Percentiles rank a stretch among this genome's conserved stretches.
These are phyloP conservation scores for Alisma plantagoaquatica DNA, from an alignment of 106 monocot species.

Conservation along the genomic window DNA sequence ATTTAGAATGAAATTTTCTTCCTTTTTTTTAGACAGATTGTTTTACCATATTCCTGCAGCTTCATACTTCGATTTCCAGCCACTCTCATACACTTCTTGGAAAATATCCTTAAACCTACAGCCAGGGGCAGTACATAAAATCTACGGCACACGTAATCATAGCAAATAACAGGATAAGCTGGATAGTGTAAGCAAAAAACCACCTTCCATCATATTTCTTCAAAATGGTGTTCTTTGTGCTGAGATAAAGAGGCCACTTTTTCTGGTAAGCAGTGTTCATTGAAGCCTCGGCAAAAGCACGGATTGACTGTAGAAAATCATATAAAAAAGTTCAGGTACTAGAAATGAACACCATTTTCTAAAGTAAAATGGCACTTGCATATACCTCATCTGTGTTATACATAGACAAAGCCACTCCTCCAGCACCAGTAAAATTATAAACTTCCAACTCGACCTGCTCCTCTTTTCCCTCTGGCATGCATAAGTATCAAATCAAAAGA, in stretches of 20 bases:
- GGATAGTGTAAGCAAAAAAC: too few species aligned
- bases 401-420: conserved; percentile 90
- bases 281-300: conserved; percentile 91
- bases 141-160: too few species aligned
- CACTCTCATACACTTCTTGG: conserved; percentile 80
- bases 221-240: conserved; percentile 97
- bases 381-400: conserved; percentile 96
- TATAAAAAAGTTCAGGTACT: too few species aligned
- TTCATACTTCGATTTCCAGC: conserved; percentile 81
- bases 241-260: conserved; percentile 93
- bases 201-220: conserved; percentile 99
- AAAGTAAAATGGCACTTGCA: background rate
- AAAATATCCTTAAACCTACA: conserved; percentile 96
- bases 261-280: conserved; percentile 88
- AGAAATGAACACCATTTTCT: background rate
- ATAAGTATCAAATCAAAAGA: too few species aligned
- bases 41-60: conserved; percentile 83
- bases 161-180: too few species aligned
- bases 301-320: conserved; percentile 51
- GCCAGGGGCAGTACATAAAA: too few species aligned
- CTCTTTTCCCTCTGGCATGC: conserved; percentile 76
- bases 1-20: too few species aligned
- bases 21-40: too few species aligned
- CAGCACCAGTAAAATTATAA: conserved; percentile 78
- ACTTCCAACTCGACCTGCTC: conserved; percentile 69